These are phyloP conservation scores for Atalantia buxifolia DNA, from an alignment of 345 rosid genomes.

Conservation along the genomic window DNA sequence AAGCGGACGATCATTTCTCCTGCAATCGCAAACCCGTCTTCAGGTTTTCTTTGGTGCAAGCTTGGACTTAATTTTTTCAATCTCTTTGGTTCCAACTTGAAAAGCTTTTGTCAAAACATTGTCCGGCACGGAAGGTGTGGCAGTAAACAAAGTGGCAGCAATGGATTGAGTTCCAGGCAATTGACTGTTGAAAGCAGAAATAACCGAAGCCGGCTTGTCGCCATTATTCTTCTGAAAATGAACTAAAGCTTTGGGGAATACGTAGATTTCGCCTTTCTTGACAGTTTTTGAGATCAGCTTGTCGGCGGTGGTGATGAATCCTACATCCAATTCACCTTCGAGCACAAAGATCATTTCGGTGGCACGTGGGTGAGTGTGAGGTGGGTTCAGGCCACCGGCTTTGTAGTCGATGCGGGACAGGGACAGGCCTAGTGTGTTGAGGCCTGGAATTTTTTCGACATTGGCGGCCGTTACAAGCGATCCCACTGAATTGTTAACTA, in stretches of 20 bases:
- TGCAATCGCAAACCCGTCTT: background rate
- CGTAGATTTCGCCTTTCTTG: slow-evolving; percentile 54
- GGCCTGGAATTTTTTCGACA: slow-evolving; percentile 58
- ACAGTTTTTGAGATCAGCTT: slow-evolving; percentile 43
- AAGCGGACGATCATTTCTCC: background rate
- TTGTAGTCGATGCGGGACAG: slow-evolving; percentile 53
- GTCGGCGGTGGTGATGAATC: slow-evolving; percentile 62
- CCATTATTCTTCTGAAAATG: slow-evolving; percentile 69
- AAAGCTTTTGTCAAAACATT: slow-evolving; percentile 58
- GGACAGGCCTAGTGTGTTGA: slow-evolving; percentile 64
- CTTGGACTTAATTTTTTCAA: slow-evolving; percentile 47
- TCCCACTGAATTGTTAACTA: slow-evolving; percentile 45
- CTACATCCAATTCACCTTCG: slow-evolving; percentile 61
- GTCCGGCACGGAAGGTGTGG: slow-evolving; percentile 54
- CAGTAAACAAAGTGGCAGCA: slow-evolving; percentile 34
- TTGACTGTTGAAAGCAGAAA: slow-evolving; percentile 62
- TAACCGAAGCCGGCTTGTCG: slow-evolving; percentile 35
- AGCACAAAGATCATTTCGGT: slow-evolving; percentile 58
- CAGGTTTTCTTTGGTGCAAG: slow-evolving; percentile 47
- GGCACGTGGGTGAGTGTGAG: slow-evolving; percentile 72
- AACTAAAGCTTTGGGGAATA: slow-evolving; percentile 60
- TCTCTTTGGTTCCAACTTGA: slow-evolving; percentile 57
- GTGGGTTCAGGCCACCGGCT: slow-evolving; percentile 59
- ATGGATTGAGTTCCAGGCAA: slow-evolving; percentile 57
- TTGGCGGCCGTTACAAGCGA: slow-evolving; percentile 50